Conservation (phyloP, 805 yeast species). For the Candida namnaoensis region DNA sequence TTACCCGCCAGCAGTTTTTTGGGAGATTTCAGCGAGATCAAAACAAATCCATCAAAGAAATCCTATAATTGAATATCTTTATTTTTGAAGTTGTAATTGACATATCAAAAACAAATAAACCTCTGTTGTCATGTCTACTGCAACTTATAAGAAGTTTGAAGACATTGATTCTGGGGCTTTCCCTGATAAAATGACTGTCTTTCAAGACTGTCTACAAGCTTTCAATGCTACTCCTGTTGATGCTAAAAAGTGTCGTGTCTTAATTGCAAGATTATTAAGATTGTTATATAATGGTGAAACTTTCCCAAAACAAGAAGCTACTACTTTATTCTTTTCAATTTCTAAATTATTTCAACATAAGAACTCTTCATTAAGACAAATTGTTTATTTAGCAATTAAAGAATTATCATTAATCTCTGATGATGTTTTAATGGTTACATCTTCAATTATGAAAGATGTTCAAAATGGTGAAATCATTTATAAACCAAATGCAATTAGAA, state of each 20-base stretch:
- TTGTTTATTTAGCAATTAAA: constrained; percentile 89
- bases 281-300: constrained; percentile 79
- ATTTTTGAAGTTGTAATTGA: neutral
- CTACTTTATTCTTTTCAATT: constrained; percentile 86
- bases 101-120: neutral
- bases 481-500: constrained; percentile 92
- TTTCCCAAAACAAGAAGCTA: constrained; percentile 84
- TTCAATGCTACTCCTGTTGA: constrained; percentile 89
- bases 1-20: too few relatives aligned
- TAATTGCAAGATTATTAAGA: constrained; percentile 77
- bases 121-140: constrained; percentile 57
- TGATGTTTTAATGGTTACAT: constrained; percentile 95
- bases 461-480: constrained; percentile 81
- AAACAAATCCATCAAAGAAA: neutral
- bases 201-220: constrained; percentile 88
- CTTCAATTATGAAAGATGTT: constrained; percentile 96
- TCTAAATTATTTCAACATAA: constrained; percentile 93
- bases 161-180: constrained; percentile 56
- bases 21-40: too few relatives aligned
- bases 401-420: constrained; percentile 79
- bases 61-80: neutral
- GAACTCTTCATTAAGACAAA: constrained; percentile 80
- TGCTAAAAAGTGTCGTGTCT: constrained; percentile 75
- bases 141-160: constrained; percentile 76
- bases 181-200: constrained; percentile 96